A percentile compares a stretch with the other conserved stretches of the same genome.
phyloP scores from a whole-genome alignment of 1,284 basidiomycete species.

The Cryptococcus deneoformans region DNA sequence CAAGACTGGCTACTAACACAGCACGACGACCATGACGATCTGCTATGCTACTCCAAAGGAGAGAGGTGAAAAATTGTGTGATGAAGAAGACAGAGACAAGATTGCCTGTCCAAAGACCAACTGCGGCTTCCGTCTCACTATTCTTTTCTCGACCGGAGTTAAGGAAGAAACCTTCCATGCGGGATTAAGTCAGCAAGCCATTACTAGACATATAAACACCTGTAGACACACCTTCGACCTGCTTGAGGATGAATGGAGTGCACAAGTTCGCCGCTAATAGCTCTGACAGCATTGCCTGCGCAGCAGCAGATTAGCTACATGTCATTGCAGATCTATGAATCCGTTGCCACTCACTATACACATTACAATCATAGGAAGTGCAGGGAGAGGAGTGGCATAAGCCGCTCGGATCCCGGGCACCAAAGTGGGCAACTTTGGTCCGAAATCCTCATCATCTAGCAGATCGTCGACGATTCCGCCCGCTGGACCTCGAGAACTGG shows the following conservation, averaged over 20 bases:
- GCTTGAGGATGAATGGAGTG: conserved; percentile 82
- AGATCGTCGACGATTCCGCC: conserved; percentile 11
- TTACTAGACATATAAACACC: not conserved
- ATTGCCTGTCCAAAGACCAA: conserved; percentile 51
- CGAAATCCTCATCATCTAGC: conserved; percentile 24
- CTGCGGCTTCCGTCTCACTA: conserved; percentile 44
- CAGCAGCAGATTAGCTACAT: not conserved
- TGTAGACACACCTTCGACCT: conserved; percentile 73
- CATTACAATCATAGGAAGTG: conserved; percentile 84
- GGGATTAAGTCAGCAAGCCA: not conserved
- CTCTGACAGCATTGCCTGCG: conserved; percentile 84
- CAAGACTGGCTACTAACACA: conserved; percentile 82
- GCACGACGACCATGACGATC: conserved; percentile 83
- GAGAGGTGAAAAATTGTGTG: conserved; percentile 76
- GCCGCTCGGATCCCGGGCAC: conserved; percentile 49
- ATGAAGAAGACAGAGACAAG: conserved; percentile 55
- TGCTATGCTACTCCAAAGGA: conserved; percentile 90
- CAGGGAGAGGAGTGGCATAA: conserved; percentile 70
- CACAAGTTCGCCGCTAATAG: conserved; percentile 88
- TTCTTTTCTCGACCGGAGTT: conserved; percentile 27
- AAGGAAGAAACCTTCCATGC: conserved; percentile 34
- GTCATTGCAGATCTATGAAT: not conserved
- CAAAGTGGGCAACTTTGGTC: conserved; percentile 42
- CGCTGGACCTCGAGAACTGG: conserved; percentile 12
- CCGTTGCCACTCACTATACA: conserved; percentile 67